Conservation (phyloP, 306 rosid genomes). For the Cicer arietinum region DNA sequence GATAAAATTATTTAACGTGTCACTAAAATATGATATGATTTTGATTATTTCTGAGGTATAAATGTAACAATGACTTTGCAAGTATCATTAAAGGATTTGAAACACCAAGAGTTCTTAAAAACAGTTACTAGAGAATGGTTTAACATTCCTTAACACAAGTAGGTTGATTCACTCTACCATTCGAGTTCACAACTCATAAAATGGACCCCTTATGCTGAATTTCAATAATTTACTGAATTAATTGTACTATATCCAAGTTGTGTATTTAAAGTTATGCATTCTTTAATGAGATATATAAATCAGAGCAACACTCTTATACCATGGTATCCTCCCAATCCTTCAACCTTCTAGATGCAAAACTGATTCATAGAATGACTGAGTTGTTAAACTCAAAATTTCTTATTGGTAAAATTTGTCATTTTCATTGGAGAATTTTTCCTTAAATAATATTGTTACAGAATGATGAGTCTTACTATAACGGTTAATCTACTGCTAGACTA, state of each 20-base stretch:
- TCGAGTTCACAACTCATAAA: background rate
- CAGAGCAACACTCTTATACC: constrained; percentile 1
- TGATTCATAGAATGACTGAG: constrained; percentile 27
- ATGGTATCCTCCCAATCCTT: constrained; percentile 14
- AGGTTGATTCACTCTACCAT: background rate
- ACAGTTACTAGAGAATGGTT: no score
- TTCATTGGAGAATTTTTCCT: no score
- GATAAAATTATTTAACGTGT: no score
- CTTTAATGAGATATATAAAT: constrained; percentile 15
- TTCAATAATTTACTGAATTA: constrained; percentile 17
- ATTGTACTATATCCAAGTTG: background rate
- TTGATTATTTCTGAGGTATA: no score
- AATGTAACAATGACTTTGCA: background rate
- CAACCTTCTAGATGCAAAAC: constrained; percentile 8
- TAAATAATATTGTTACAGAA: no score
- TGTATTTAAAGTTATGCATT: background rate
- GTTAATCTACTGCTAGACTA: no score
- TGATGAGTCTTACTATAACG: no score
- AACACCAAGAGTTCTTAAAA: no score
- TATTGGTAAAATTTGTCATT: no score
- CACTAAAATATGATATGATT: no score
- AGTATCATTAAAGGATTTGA: background rate
- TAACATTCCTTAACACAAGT: background rate
- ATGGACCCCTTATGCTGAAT: constrained; percentile 26
- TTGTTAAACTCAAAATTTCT: no score